phyloP scores from a whole-genome alignment of 176 grass and related monocot species.

The Aegilops umbellulata region DNA sequence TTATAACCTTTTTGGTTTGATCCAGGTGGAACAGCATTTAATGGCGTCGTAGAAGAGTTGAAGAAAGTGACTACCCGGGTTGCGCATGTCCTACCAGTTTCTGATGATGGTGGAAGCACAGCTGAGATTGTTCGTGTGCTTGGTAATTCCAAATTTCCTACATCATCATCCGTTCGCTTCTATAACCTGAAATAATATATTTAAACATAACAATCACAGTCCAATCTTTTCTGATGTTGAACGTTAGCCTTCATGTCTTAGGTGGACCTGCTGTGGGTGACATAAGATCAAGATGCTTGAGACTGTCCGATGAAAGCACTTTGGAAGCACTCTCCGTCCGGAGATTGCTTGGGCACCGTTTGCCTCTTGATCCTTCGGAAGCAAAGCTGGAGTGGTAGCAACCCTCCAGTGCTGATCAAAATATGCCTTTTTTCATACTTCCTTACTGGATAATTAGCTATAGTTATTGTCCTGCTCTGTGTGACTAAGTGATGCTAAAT shows the following conservation, averaged over 20 bases:
- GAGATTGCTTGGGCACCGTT: constrained; percentile 86
- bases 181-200: neutral
- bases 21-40: constrained; percentile 89
- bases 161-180: neutral
- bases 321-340: constrained; percentile 85
- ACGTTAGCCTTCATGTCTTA: constrained; percentile 28
- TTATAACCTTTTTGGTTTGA: neutral
- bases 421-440: neutral
- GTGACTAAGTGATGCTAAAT: constrained; percentile 28
- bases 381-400: constrained; percentile 85
- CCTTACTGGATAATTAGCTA: neutral
- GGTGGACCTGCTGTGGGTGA: constrained; percentile 96
- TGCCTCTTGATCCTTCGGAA: constrained; percentile 71
- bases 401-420: constrained; percentile 7
- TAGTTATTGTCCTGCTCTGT: constrained; percentile 14
- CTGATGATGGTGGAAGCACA: constrained; percentile 95
- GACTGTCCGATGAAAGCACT: constrained; percentile 95
- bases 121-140: constrained; percentile 97
- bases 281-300: constrained; percentile 97
- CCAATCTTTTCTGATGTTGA: constrained; percentile 16
- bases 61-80: constrained; percentile 86
- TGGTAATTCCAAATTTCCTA: constrained; percentile 43
- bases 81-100: constrained; percentile 85
- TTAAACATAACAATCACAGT: neutral
- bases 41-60: constrained; percentile 88